Evolutionary conservation across 768 basidiomycete species (phyloP).

Genomic region (Tricholoma hemisulphureum): DNA sequence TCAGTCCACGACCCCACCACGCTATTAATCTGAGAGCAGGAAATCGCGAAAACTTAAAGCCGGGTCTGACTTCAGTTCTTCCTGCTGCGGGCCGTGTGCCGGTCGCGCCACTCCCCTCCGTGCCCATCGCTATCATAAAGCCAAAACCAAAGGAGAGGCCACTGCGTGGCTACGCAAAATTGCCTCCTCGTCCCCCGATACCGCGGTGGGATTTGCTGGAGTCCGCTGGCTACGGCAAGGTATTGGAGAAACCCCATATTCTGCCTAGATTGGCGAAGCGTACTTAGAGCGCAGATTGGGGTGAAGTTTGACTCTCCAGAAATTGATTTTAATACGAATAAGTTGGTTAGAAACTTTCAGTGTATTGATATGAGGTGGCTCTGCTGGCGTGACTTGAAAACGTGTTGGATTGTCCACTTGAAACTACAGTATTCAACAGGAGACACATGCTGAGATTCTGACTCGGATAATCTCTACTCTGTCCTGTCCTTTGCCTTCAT

Average conservation of each 20-base stretch:
- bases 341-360: no score
- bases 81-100: not conserved
- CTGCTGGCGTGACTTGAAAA: slow-evolving; percentile 21
- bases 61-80: not conserved
- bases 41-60: not conserved
- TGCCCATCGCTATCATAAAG: slow-evolving; percentile 15
- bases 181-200: slow-evolving; percentile 24
- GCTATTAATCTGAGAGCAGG: slow-evolving; percentile 3
- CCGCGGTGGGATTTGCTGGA: slow-evolving; percentile 25
- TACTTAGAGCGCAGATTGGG: not conserved
- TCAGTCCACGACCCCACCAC: slow-evolving; percentile 6
- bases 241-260: not conserved
- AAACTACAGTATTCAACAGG: slow-evolving; percentile 3
- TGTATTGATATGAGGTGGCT: no score
- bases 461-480: slow-evolving; percentile 24
- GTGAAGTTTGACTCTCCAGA: no score
- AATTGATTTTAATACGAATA: no score
- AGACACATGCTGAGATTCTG: slow-evolving; percentile 31
- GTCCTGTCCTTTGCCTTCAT: slow-evolving; percentile 18
- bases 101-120: slow-evolving; percentile 7
- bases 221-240: slow-evolving; percentile 1
- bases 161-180: slow-evolving; percentile 21
- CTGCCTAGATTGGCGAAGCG: not conserved
- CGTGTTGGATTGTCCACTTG: slow-evolving; percentile 24
- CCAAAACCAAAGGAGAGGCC: slow-evolving; percentile 18